Base-by-base conservation (phyloP, 441 rosid species). In the Pelargonium myrrhifolium region DNA sequence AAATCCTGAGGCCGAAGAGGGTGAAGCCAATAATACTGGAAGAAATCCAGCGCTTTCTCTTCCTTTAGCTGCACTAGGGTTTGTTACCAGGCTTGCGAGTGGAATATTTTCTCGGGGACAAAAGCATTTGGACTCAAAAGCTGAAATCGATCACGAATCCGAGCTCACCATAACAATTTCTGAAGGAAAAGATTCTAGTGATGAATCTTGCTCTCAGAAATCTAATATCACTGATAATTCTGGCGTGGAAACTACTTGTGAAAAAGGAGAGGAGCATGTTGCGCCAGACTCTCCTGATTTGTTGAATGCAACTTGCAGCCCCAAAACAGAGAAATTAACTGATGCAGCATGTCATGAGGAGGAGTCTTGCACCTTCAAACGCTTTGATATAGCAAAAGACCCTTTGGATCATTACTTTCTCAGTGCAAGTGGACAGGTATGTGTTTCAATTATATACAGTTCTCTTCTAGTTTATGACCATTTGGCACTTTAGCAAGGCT, bases 331-430 rank as follows among this genome's bases (percentile, higher is more conserved):
- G 78, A 75, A 79, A 71, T 73, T 76, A 56, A 79, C 78, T 64
- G 68, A 65, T 74, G 73, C 71, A 28, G 45, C 76, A 74, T 42
- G 73, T 76, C 65, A 69, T 62, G 82, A 74, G 60, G 76, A 78
- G 75, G 80, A 76, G 66, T 35, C 64, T 65, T 77, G 74, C 75
- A 69, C 69, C 76, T 92, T 87, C 84, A 88, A 78, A 79, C 92
- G 84, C 76, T 94, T 94, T 80, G 99, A 94, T 72, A 86, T 79
- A 56, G 76, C 86, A 66, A 86, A 84, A 79, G 96, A 85, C 75
- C 97, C 97, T 72, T 67, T 75, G 68, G 99, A 94, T 84, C 99
- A 94, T 81, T 83, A 89, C 78, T 94, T 83, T 77, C 86, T 86
- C 75, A 85, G 82, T 69, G 72, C 85, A 37, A 83, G 72, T 81